Percentiles rank a stretch among this genome's conserved stretches.
Evolutionary conservation across 208 protist species (phyloP).

Genomic region (Wallacemonas rigidus): DNA sequence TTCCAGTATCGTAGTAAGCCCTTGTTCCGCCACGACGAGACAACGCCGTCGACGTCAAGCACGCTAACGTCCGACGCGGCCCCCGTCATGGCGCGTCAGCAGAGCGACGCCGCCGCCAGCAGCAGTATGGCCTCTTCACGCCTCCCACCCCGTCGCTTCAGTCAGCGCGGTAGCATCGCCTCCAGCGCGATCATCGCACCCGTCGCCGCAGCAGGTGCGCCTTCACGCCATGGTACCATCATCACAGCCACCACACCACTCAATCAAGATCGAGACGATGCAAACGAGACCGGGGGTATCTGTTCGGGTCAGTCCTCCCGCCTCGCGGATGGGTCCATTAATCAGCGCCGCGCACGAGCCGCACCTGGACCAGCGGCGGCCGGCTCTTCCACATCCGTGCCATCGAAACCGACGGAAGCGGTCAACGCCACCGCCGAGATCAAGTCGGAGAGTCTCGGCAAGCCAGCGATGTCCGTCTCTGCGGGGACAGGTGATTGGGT

Average conservation of each 20-base stretch:
- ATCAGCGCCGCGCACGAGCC: neutral
- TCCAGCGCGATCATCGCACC: slow-evolving; percentile 1
- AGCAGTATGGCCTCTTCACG: slow-evolving; percentile 8
- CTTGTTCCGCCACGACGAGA: slow-evolving; percentile 1
- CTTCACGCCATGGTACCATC: neutral
- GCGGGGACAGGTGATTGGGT: slow-evolving; percentile 1
- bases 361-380: neutral
- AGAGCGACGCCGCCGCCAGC: slow-evolving; percentile 8
- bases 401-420: too few relatives aligned
- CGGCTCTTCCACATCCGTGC: too few relatives aligned
- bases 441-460: neutral
- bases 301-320: neutral
- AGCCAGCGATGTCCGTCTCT: slow-evolving; percentile 1
- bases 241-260: neutral
- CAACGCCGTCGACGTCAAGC: neutral
- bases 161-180: slow-evolving; percentile 1
- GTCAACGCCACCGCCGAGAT: neutral
- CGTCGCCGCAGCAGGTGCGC: neutral
- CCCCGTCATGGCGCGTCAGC: neutral
- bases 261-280: neutral
- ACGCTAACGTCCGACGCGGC: neutral
- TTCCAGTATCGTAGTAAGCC: slow-evolving; percentile 6
- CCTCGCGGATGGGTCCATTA: neutral
- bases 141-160: neutral
- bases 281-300: neutral